Percentiles rank a stretch among this genome's conserved stretches.
Evolutionary conservation across 1,284 basidiomycete genomes (phyloP).

Genomic region (Papiliotrema nemorosa): DNA sequence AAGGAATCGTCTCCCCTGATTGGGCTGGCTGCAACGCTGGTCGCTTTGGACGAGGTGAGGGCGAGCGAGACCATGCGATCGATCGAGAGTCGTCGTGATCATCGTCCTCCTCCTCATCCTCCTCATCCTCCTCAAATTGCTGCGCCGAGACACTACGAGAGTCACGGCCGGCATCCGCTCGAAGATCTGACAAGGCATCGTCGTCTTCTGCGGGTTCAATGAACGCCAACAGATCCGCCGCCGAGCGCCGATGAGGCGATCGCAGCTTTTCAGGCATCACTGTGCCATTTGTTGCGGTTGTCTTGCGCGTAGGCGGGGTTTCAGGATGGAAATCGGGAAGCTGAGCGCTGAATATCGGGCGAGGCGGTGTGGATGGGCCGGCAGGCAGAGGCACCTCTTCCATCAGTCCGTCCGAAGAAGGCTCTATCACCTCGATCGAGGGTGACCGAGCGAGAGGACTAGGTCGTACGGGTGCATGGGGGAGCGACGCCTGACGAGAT

Average conservation of each 20-base stretch:
- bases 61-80: conserved; percentile 46
- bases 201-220: background rate
- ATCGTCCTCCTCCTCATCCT: conserved; percentile 10
- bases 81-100: conserved; percentile 32
- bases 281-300: background rate
- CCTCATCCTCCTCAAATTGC: conserved; percentile 12
- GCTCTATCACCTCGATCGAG: background rate
- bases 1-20: conserved; percentile 19
- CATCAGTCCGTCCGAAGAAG: conserved; percentile 2
- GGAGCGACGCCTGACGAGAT: background rate
- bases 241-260: conserved; percentile 2
- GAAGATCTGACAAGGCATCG: conserved; percentile 3
- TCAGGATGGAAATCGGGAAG: conserved; percentile 8
- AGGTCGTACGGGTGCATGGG: background rate
- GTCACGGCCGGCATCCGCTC: background rate
- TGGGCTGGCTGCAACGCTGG: conserved; percentile 20
- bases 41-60: conserved; percentile 31
- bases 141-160: conserved; percentile 1
- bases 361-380: conserved; percentile 4
- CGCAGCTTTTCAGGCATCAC: conserved; percentile 2
- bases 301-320: background rate
- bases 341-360: conserved; percentile 5
- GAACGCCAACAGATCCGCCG: conserved; percentile 4
- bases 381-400: background rate
- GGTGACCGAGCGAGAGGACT: conserved; percentile 3